These are phyloP conservation scores for Lactarius psammicola DNA, from an alignment of 768 basidiomycete genomes.

Conservation along the genomic window DNA sequence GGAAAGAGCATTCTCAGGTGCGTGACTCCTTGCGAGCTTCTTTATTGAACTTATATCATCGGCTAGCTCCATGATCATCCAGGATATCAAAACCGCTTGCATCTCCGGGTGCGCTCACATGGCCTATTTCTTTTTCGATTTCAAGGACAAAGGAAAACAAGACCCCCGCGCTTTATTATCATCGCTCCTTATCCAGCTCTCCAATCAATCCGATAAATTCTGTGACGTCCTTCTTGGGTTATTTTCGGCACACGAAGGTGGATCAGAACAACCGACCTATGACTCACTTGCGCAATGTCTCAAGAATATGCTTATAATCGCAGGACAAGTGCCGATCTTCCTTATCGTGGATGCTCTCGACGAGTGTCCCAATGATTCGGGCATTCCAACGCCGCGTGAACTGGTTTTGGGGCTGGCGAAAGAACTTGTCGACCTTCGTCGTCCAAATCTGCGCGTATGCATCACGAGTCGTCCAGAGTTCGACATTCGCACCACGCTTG, in stretches of 20 bases:
- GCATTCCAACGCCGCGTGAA: neutral
- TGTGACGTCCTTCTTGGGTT: neutral
- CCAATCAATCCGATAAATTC: neutral
- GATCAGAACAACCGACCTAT: neutral
- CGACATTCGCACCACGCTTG: neutral
- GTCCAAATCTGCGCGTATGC: neutral
- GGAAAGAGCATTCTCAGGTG: neutral
- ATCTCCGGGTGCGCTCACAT: neutral
- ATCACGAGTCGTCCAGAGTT: neutral
- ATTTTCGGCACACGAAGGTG: neutral
- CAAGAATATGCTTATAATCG: neutral
- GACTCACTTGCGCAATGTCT: neutral
- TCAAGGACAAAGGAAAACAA: neutral
- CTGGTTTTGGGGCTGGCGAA: neutral
- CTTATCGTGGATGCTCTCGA: neutral
- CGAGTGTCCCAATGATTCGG: constrained; percentile 3
- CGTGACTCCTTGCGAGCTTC: neutral
- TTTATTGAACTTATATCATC: neutral
- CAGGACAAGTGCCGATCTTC: neutral
- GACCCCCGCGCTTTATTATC: neutral
- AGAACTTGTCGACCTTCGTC: neutral
- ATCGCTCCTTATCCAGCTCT: neutral
- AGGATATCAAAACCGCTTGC: neutral
- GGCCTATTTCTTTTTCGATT: neutral
- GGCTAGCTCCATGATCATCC: neutral